Evolutionary conservation across 495 filamentous ascomycete genomes (phyloP).

Genomic region (Podospora tetraspora): DNA sequence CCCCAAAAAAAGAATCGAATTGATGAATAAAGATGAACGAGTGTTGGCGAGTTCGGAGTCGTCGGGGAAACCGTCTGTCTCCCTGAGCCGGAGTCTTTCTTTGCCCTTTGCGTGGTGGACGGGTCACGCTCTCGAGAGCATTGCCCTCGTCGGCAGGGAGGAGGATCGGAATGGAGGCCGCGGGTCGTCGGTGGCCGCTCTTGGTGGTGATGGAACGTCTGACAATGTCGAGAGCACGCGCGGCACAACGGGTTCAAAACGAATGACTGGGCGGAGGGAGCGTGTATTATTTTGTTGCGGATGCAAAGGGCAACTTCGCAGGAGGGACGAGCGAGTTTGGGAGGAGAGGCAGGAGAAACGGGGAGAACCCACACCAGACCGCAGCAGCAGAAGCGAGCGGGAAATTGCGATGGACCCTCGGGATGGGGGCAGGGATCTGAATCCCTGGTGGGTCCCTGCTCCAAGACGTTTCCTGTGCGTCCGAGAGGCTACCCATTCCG

Average conservation of each 20-base stretch:
- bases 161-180: conserved; percentile 6
- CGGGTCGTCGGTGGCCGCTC: conserved; percentile 4
- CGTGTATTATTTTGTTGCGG: conserved; percentile 29
- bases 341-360: conserved; percentile 7
- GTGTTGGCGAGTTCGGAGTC: conserved; percentile 15
- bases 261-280: conserved; percentile 30
- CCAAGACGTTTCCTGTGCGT: conserved; percentile 4
- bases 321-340: neutral
- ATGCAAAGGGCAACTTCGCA: conserved; percentile 9
- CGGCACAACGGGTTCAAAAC: conserved; percentile 16
- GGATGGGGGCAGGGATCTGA: conserved; percentile 13
- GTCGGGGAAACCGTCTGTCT: conserved; percentile 18
- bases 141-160: conserved; percentile 23
- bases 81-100: conserved; percentile 16
- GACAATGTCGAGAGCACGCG: conserved; percentile 18
- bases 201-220: conserved; percentile 17
- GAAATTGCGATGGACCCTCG: conserved; percentile 32
- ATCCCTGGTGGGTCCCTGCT: conserved; percentile 20
- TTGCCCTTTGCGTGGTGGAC: conserved; percentile 18
- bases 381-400: conserved; percentile 26
- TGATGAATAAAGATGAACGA: conserved; percentile 23
- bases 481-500: neutral
- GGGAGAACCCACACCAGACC: conserved; percentile 13
- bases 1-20: conserved; percentile 18
- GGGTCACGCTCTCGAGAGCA: conserved; percentile 25